Evolutionary conservation across 495 filamentous ascomycete species (phyloP).

Genomic region (Patellaria atrata): DNA sequence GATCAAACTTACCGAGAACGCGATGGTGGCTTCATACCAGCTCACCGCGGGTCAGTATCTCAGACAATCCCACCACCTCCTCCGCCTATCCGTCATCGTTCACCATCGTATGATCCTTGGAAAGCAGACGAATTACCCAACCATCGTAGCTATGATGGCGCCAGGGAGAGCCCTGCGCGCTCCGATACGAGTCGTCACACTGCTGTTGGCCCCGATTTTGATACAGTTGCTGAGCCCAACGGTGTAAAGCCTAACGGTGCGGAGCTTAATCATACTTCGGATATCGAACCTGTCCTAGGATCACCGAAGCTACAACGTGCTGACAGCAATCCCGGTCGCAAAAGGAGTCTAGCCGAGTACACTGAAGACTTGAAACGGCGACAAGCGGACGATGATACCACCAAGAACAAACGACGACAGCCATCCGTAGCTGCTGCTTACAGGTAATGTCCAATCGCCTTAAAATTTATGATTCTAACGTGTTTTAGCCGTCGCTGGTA

Average conservation of each 20-base stretch:
- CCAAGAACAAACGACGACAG: slow-evolving; percentile 18
- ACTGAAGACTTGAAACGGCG: slow-evolving; percentile 17
- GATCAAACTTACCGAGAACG: no score
- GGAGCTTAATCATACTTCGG: no score
- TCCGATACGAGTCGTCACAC: slow-evolving; percentile 24
- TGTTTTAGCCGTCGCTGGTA: slow-evolving; percentile 4
- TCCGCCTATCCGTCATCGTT: slow-evolving; percentile 5
- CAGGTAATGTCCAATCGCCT: slow-evolving; percentile 9
- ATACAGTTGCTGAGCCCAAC: slow-evolving; percentile 6
- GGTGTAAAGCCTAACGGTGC: slow-evolving; percentile 7
- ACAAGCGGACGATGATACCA: slow-evolving; percentile 19
- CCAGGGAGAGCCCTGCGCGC: slow-evolving; percentile 12
- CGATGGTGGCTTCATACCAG: no score
- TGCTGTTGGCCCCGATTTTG: slow-evolving; percentile 23
- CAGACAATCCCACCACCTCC: slow-evolving; percentile 12
- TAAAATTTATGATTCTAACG: neutral
- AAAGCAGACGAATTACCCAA: slow-evolving; percentile 4
- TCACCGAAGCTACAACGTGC: slow-evolving; percentile 9
- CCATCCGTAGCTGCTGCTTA: slow-evolving; percentile 18
- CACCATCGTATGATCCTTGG: slow-evolving; percentile 14
- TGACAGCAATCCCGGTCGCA: slow-evolving; percentile 17
- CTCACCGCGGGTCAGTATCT: no score
- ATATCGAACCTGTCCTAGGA: neutral
- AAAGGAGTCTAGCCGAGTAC: slow-evolving; percentile 22
- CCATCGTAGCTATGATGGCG: slow-evolving; percentile 8